Evolutionary conservation across 305 asterid genomes (phyloP).

Genomic region (Withania somnifera): DNA sequence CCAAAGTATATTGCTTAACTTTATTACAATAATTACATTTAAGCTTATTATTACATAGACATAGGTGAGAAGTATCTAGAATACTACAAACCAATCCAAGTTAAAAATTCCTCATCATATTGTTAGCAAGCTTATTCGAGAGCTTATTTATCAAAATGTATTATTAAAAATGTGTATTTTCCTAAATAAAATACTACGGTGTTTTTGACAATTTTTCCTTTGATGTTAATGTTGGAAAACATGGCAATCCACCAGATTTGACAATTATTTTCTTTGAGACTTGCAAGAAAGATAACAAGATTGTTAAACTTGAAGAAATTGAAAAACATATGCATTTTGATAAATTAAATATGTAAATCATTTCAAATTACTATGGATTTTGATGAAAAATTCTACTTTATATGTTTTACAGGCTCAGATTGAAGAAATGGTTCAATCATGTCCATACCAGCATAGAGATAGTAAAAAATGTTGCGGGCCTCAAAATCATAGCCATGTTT

Average conservation of each 20-base stretch:
- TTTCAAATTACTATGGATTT: no score
- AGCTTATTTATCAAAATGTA: no score
- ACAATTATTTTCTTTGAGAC: not conserved
- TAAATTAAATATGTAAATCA: no score
- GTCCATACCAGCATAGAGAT: no score
- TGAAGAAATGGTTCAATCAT: no score
- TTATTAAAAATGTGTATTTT: no score
- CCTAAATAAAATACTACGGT: not conserved
- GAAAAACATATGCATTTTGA: not conserved
- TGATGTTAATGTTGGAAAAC: not conserved
- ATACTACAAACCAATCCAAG: not conserved
- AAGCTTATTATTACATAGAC: not conserved
- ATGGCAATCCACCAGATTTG: not conserved
- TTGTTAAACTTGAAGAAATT: not conserved
- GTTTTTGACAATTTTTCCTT: not conserved
- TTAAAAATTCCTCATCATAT: not conserved
- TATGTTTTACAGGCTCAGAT: no score
- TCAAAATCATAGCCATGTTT: no score
- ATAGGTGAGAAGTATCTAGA: not conserved
- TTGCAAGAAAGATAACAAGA: not conserved
- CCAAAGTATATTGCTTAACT: no score
- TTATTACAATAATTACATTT: no score
- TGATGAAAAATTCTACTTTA: no score
- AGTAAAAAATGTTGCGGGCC: no score
- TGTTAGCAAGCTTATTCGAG: not conserved